Conservation (phyloP, 192 early-diverging fungal genomes). For the Coemansia sp. region DNA sequence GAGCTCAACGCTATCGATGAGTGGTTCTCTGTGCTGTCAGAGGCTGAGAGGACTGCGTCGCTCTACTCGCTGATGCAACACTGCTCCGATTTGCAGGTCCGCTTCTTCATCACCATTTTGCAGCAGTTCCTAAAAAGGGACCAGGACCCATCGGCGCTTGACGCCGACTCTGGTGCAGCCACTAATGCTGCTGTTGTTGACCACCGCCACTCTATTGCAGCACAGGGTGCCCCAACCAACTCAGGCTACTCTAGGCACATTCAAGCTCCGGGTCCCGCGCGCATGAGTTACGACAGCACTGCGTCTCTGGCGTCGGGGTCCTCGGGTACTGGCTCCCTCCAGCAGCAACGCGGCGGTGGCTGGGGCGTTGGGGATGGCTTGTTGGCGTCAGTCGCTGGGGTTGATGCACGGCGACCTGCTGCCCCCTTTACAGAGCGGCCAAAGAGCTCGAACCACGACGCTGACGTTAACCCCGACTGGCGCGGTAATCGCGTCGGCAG, state of each 20-base stretch:
- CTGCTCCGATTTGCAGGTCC: constrained; percentile 87
- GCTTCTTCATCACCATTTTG: constrained; percentile 93
- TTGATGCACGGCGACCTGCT: constrained; percentile 6
- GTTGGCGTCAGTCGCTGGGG: constrained; percentile 14
- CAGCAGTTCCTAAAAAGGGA: constrained; percentile 93
- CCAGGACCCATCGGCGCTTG: constrained; percentile 61
- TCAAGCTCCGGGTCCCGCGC: constrained; percentile 9
- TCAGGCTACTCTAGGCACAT: constrained; percentile 27
- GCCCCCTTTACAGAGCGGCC: constrained; percentile 14
- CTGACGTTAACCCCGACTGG: constrained; percentile 45
- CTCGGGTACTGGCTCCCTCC: constrained; percentile 11
- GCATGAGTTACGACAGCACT: constrained; percentile 37
- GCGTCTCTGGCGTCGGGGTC: constrained; percentile 18
- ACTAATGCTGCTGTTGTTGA: background rate
- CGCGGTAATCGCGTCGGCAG: constrained; percentile 24
- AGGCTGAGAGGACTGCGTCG: constrained; percentile 90
- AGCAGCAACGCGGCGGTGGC: constrained; percentile 15
- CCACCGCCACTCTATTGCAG: constrained; percentile 36
- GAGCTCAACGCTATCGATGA: constrained; percentile 92
- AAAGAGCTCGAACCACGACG: constrained; percentile 53
- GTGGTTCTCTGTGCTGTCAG: constrained; percentile 89
- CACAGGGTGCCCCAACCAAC: constrained; percentile 22
- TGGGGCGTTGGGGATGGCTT: constrained; percentile 30
- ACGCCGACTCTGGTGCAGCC: background rate
- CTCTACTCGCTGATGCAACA: constrained; percentile 92